These are phyloP conservation scores for Saitozyma podzolica DNA, from an alignment of 768 basidiomycete genomes.

Conservation along the genomic window DNA sequence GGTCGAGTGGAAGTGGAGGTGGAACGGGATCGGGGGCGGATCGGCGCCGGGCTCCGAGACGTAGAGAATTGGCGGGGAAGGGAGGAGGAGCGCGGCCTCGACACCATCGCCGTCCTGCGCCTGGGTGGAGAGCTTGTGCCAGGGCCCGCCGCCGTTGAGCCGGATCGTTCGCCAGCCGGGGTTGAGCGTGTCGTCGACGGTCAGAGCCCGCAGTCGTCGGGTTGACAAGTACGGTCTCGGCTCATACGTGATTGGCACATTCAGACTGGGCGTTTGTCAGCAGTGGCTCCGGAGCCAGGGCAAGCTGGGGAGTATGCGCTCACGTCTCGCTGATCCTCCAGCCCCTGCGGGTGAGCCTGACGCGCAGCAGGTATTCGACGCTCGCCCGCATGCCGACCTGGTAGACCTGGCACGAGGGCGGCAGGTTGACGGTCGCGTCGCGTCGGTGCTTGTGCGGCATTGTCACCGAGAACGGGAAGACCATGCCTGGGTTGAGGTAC, in stretches of 20 bases:
- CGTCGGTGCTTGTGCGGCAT: constrained; percentile 37
- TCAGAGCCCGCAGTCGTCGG: constrained; percentile 34
- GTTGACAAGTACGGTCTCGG: constrained; percentile 39
- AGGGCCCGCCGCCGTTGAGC: constrained; percentile 33
- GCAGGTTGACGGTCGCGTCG: constrained; percentile 27
- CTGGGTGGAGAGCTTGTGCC: constrained; percentile 5
- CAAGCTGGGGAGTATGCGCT: constrained; percentile 10
- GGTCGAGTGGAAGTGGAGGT: constrained; percentile 45
- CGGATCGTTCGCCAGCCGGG: constrained; percentile 44
- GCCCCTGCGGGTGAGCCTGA: constrained; percentile 33
- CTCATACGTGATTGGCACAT: constrained; percentile 42
- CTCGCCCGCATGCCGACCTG: constrained; percentile 43
- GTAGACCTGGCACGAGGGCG: constrained; percentile 32
- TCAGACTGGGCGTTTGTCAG: constrained; percentile 19
- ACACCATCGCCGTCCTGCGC: constrained; percentile 15
- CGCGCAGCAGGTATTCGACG: constrained; percentile 41
- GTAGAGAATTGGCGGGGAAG: constrained; percentile 44
- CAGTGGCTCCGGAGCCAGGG: background rate
- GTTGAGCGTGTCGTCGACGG: constrained; percentile 40
- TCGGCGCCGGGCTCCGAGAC: constrained; percentile 14
- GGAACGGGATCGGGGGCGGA: constrained; percentile 40
- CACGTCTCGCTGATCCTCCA: constrained; percentile 43
- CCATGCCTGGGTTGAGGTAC: constrained; percentile 18
- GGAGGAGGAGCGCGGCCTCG: constrained; percentile 33
- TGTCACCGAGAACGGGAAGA: constrained; percentile 30